Base-by-base conservation (phyloP, 495 filamentous ascomycete species). In the Achaetomiella virescens region DNA sequence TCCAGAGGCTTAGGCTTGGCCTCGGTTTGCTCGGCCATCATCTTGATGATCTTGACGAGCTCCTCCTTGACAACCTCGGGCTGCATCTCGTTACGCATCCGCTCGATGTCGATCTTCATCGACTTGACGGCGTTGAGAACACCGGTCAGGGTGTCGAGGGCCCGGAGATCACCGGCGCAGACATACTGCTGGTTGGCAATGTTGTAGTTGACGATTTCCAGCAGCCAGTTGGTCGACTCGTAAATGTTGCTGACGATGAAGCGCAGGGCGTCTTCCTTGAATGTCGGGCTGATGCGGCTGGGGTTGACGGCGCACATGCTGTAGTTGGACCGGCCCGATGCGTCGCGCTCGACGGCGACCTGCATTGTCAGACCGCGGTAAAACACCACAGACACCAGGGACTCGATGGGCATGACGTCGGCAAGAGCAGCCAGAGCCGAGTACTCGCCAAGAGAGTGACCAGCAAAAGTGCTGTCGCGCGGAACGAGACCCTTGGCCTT, bases 291-390 rank as follows among this genome's bases (percentile, higher is more conserved):
- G 71, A 99, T 93, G 60, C 93, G 83, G 76, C 89, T 93, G 38
- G 93, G 93, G 72, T 99, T 99, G 74, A 97, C 92, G 51, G 93
- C 93, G 68, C 91, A 95, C 93, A 99, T 99, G 47, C 86, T 87
- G 77, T 99, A 99, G 76, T 96, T 97, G 48, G 90, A 95, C 41
- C 93, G 88, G 49, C 93, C 93, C 55, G 82, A 74, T 52, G 83
- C 90, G 70, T 99, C 93, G 68, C 93, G 91, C 72, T 97, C 95
- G 62, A 99, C 93, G 37, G 93, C 93, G 46, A 99, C 95, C 72
- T 99, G 93, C 93, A 99, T 99, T 17, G 93, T 99, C 60, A 99
- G 78, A 66, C 93, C 93, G 66, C 93, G 89, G 77, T 99, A 99
- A 79, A 99, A 99, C 53, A 97, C 93, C 22, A 99, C 93, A 1